These are phyloP conservation scores for Stereocaulon alpinum DNA, from an alignment of 495 filamentous ascomycete species.

Conservation along the genomic window DNA sequence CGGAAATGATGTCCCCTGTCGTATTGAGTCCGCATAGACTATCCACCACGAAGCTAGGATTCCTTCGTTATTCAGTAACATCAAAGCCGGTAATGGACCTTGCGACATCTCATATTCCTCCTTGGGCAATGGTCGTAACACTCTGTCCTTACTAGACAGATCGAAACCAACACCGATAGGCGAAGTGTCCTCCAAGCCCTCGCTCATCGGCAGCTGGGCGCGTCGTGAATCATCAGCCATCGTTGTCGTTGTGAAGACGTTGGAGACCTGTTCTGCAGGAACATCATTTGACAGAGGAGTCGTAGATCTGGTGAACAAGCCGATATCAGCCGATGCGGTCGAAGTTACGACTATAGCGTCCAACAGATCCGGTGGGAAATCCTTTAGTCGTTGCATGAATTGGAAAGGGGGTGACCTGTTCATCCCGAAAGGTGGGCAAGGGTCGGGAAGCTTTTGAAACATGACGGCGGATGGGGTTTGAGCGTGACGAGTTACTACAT, in stretches of 20 bases:
- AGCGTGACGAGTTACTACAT: slow-evolving; percentile 59
- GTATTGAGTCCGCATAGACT: slow-evolving; percentile 77
- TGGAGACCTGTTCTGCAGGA: slow-evolving; percentile 46
- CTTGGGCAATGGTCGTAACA: slow-evolving; percentile 63
- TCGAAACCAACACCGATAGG: slow-evolving; percentile 75
- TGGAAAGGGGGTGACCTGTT: slow-evolving; percentile 62
- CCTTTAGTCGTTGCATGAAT: slow-evolving; percentile 59
- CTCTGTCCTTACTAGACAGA: slow-evolving; percentile 68
- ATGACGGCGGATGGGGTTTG: slow-evolving; percentile 40
- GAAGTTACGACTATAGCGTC: slow-evolving; percentile 75
- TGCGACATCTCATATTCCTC: slow-evolving; percentile 68
- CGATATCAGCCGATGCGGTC: slow-evolving; percentile 67
- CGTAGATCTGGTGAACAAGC: slow-evolving; percentile 60
- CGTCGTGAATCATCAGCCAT: slow-evolving; percentile 67
- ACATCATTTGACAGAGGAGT: slow-evolving; percentile 50
- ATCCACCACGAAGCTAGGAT: slow-evolving; percentile 82
- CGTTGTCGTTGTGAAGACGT: slow-evolving; percentile 61
- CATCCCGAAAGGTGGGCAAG: slow-evolving; percentile 56
- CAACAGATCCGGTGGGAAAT: slow-evolving; percentile 66
- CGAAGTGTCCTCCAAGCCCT: slow-evolving; percentile 55
- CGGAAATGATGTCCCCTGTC: slow-evolving; percentile 58
- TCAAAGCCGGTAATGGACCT: slow-evolving; percentile 73
- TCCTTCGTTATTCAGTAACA: slow-evolving; percentile 84
- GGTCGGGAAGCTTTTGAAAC: slow-evolving; percentile 63
- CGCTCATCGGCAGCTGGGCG: slow-evolving; percentile 60